Percentiles rank a stretch among this genome's conserved stretches.
phyloP scores from a whole-genome alignment of 2,329 filamentous ascomycete species.

The Alternaria triticimaculans region DNA sequence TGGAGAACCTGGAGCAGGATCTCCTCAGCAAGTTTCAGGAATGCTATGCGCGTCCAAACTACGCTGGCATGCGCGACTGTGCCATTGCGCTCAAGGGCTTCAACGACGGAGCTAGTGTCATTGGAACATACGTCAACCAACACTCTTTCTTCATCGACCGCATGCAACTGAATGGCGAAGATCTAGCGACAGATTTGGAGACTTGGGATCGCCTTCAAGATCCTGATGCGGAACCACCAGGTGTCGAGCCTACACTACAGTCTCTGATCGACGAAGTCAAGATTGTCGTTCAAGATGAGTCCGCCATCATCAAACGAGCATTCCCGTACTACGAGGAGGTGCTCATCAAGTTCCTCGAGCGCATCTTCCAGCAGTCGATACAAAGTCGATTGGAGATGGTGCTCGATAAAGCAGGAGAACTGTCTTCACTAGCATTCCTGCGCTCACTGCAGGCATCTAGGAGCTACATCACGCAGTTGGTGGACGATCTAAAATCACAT shows the following conservation, averaged over 20 bases:
- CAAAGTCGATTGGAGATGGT: constrained; percentile 96
- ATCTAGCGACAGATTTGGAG: constrained; percentile 74
- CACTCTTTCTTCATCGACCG: constrained; percentile 99
- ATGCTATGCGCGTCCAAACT: constrained; percentile 93
- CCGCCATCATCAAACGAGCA: constrained; percentile 92
- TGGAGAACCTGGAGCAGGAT: constrained; percentile 94
- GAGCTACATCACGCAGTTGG: constrained; percentile 82
- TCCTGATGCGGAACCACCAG: constrained; percentile 88
- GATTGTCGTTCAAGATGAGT: constrained; percentile 95
- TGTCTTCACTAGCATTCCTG: constrained; percentile 91
- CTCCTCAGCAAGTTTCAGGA: constrained; percentile 95
- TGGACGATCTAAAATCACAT: constrained; percentile 93
- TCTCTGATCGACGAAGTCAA: constrained; percentile 92
- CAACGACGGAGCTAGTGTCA: constrained; percentile 93
- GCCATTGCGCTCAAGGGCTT: constrained; percentile 94
- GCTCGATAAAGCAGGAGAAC: constrained; percentile 87
- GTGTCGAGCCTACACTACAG: constrained; percentile 90
- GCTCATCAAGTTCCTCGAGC: constrained; percentile 87
- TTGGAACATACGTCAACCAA: constrained; percentile 96
- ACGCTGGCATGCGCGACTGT: constrained; percentile 97
- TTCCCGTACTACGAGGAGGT: constrained; percentile 98
- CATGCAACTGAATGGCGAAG: constrained; percentile 88
- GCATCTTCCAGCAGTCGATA: constrained; percentile 97
- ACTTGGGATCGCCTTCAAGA: constrained; percentile 91
- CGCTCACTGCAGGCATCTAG: constrained; percentile 89